Evolutionary conservation across 164 flowering plant genomes (phyloP).

Genomic region (Amborella trichopoda): DNA sequence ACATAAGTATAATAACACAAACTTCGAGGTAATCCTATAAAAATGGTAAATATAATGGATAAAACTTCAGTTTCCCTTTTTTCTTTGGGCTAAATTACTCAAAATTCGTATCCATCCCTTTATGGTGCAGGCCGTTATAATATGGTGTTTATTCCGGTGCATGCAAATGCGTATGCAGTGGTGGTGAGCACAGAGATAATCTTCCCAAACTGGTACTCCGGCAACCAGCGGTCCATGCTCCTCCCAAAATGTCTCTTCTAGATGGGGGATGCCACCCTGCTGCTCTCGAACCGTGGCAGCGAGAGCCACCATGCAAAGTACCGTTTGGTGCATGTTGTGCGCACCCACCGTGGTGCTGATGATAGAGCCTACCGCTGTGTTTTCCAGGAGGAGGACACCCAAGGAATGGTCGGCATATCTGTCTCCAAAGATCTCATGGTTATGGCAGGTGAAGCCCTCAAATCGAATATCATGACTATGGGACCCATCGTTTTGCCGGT

Average conservation of each 20-base stretch:
- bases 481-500: slow-evolving; percentile 55
- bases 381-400: slow-evolving; percentile 35
- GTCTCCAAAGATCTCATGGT: slow-evolving; percentile 50
- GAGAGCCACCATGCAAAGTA: slow-evolving; percentile 12
- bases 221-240: slow-evolving; percentile 10
- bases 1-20: too few relatives aligned
- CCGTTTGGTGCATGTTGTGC: slow-evolving; percentile 8
- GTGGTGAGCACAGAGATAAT: slow-evolving; percentile 14
- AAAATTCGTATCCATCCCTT: too few relatives aligned
- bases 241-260: slow-evolving; percentile 15
- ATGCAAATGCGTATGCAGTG: slow-evolving; percentile 4
- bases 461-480: slow-evolving; percentile 47
- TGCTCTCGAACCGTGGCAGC: slow-evolving; percentile 6
- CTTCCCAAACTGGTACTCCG: slow-evolving; percentile 9
- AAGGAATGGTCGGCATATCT: slow-evolving; percentile 38
- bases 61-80: too few relatives aligned
- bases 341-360: slow-evolving; percentile 12
- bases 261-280: slow-evolving; percentile 12
- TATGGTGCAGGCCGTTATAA: too few relatives aligned
- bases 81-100: too few relatives aligned
- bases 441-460: slow-evolving; percentile 56
- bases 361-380: slow-evolving; percentile 45
- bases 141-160: too few relatives aligned
- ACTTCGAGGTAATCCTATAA: too few relatives aligned
- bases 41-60: too few relatives aligned